phyloP scores from a whole-genome alignment of 257 asterid species.

The Ajuga chamaepitys region DNA sequence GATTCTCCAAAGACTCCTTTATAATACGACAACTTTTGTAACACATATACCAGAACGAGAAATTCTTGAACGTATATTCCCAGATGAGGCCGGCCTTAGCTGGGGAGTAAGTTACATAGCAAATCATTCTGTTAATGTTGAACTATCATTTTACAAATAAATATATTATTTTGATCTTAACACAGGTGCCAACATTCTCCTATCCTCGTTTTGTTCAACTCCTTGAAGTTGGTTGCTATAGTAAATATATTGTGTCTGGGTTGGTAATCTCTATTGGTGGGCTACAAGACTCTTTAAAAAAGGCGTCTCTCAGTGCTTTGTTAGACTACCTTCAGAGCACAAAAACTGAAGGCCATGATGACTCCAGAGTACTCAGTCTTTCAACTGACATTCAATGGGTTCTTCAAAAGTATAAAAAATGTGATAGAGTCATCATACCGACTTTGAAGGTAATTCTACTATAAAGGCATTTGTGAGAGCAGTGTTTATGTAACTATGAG shows the following conservation, averaged over 20 bases:
- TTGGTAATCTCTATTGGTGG: conserved; percentile 89
- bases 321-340: conserved; percentile 54
- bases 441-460: conserved; percentile 67
- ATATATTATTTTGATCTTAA: conserved; percentile 14
- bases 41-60: conserved; percentile 68
- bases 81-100: conserved; percentile 43
- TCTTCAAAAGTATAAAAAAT: conserved; percentile 56
- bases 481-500: not conserved
- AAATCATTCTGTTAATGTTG: not conserved
- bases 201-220: conserved; percentile 77
- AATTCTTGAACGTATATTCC: conserved; percentile 54
- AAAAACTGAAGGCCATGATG: conserved; percentile 35
- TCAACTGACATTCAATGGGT: conserved; percentile 78
- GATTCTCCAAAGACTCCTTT: conserved; percentile 61
- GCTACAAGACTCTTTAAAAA: conserved; percentile 78
- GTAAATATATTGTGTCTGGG: conserved; percentile 72
- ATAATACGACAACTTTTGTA: conserved; percentile 44
- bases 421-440: conserved; percentile 78
- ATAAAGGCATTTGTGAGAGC: conserved; percentile 7
- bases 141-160: conserved; percentile 10
- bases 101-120: conserved; percentile 69
- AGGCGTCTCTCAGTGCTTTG: conserved; percentile 73
- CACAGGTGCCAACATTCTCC: conserved; percentile 77
- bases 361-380: conserved; percentile 38
- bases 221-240: conserved; percentile 58